These are phyloP conservation scores for Austropuccinia psidii DNA, from an alignment of 1,284 basidiomycete species.

Conservation along the genomic window DNA sequence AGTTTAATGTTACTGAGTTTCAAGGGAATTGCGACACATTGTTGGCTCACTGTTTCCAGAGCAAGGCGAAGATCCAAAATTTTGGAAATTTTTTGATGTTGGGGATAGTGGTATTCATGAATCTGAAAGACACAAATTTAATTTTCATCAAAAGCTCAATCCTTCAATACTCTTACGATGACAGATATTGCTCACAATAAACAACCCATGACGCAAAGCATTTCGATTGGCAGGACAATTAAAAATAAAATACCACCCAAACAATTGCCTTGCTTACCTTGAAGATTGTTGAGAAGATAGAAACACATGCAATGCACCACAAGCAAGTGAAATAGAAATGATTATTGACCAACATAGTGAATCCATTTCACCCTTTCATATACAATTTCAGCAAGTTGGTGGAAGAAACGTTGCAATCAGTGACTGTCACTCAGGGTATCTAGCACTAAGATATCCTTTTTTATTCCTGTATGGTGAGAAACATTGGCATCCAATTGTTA, in stretches of 20 bases:
- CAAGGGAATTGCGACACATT: not conserved
- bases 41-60: not conserved
- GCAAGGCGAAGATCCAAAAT: not conserved
- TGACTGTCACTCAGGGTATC: too few species aligned
- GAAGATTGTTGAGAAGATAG: not conserved
- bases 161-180: not conserved
- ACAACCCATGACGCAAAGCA: not conserved
- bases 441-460: not conserved
- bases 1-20: not conserved
- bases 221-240: not conserved
- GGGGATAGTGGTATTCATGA: not conserved
- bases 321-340: not conserved
- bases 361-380: not conserved
- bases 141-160: not conserved
- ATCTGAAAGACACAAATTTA: not conserved
- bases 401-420: not conserved
- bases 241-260: not conserved
- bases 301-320: not conserved
- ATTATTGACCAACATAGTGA: too few species aligned
- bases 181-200: not conserved
- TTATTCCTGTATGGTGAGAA: not conserved
- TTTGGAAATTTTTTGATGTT: not conserved
- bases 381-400: not conserved
- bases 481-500: not conserved
- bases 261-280: not conserved